Percentiles rank a stretch among this genome's conserved stretches.
Evolutionary conservation across 495 filamentous ascomycete species (phyloP).

Genomic region (Tuber aestivum): DNA sequence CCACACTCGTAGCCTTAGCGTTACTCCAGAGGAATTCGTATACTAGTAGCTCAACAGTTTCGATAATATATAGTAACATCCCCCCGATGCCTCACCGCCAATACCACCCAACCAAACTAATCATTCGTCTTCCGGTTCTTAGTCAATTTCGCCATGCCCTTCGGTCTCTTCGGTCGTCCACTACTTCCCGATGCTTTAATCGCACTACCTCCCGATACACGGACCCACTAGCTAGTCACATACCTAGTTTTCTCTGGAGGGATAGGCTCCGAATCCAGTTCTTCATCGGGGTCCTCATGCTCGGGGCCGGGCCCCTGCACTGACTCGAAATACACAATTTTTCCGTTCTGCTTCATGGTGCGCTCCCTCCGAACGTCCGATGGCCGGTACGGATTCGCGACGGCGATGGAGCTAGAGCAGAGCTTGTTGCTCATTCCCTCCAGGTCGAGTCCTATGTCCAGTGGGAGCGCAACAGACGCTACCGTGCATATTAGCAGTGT

Average conservation of each 20-base stretch:
- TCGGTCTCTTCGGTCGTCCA: neutral
- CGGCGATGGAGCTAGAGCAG: conserved; percentile 32
- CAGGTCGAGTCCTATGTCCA: conserved; percentile 15
- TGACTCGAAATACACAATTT: neutral
- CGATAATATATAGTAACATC: neutral
- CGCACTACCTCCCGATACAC: neutral
- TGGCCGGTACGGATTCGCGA: conserved; percentile 30
- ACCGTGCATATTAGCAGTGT: neutral
- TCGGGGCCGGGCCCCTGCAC: neutral
- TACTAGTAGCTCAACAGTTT: neutral
- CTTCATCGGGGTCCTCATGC: neutral
- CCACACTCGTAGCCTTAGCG: neutral
- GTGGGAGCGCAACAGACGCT: neutral
- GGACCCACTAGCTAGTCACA: neutral
- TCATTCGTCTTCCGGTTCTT: neutral
- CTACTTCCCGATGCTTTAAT: neutral
- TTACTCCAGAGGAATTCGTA: neutral
- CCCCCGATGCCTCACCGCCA: neutral
- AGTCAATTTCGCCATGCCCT: neutral
- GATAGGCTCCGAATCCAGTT: neutral
- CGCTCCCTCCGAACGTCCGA: conserved; percentile 23
- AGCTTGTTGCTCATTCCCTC: conserved; percentile 34
- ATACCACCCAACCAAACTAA: neutral
- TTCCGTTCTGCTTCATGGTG: conserved; percentile 19
- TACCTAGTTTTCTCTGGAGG: neutral